phyloP scores from a whole-genome alignment of 768 basidiomycete genomes.

The Boletus rufocinnamomeus region DNA sequence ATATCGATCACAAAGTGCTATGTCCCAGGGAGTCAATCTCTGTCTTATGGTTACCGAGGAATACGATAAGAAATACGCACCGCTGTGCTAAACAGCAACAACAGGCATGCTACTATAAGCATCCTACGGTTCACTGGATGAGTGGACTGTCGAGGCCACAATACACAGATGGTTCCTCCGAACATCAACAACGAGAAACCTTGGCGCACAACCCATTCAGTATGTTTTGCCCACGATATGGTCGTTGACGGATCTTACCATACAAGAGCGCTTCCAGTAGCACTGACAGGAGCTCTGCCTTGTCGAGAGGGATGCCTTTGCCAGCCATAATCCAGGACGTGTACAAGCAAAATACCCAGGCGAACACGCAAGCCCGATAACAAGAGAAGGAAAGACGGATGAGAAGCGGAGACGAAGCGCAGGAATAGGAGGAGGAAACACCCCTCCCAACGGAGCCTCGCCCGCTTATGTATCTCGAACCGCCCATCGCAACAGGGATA shows the following conservation, averaged over 20 bases:
- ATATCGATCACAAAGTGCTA: constrained; percentile 33
- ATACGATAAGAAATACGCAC: constrained; percentile 17
- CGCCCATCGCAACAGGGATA: background rate
- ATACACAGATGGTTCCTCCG: constrained; percentile 29
- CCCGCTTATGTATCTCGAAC: background rate
- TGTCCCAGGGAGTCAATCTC: background rate
- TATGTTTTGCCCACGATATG: background rate
- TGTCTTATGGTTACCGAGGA: too few relatives aligned
- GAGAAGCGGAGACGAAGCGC: background rate
- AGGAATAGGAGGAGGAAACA: background rate
- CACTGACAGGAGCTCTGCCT: constrained; percentile 24
- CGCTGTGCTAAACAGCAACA: constrained; percentile 34
- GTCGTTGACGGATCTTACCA: constrained; percentile 8
- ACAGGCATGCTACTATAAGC: constrained; percentile 25
- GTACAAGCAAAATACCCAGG: background rate
- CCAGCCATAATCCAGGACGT: background rate
- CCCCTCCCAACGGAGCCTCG: background rate
- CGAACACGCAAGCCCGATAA: background rate
- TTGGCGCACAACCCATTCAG: constrained; percentile 5
- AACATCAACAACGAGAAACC: constrained; percentile 42
- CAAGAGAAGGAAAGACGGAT: background rate
- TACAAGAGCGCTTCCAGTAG: constrained; percentile 24
- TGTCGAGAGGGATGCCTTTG: constrained; percentile 14
- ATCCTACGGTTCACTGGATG: constrained; percentile 22
- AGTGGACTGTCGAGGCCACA: constrained; percentile 13